A percentile compares a stretch with the other conserved stretches of the same genome.
Evolutionary conservation across 164 flowering plant species (phyloP).

Genomic region (Amborella trichopoda): DNA sequence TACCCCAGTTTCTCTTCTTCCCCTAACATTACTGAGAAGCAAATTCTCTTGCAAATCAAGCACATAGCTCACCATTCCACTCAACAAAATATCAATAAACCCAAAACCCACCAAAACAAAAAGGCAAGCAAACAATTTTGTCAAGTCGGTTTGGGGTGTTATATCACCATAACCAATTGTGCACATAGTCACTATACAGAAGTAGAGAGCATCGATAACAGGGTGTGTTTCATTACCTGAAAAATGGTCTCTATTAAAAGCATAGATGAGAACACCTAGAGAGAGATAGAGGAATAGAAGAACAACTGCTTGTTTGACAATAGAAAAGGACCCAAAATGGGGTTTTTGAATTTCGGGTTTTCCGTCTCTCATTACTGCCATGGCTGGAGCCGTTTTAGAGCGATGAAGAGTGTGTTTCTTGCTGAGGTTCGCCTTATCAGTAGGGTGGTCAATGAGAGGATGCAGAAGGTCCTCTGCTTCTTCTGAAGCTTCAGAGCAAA

Average conservation of each 20-base stretch:
- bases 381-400: constrained; percentile 86
- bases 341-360: constrained; percentile 24
- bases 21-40: constrained; percentile 33
- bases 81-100: constrained; percentile 77
- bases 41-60: constrained; percentile 88
- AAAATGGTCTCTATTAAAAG: constrained; percentile 34
- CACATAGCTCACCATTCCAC: constrained; percentile 86
- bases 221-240: constrained; percentile 57
- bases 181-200: constrained; percentile 98
- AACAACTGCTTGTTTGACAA: constrained; percentile 52
- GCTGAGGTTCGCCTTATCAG: too few relatives aligned
- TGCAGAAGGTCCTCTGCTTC: too few relatives aligned
- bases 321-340: constrained; percentile 22
- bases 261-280: constrained; percentile 60
- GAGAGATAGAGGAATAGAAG: constrained; percentile 53
- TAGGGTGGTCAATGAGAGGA: too few relatives aligned
- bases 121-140: constrained; percentile 75
- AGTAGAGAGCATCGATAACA: constrained; percentile 84
- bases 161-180: constrained; percentile 97
- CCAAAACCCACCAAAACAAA: constrained; percentile 93
- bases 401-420: too few relatives aligned
- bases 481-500: too few relatives aligned
- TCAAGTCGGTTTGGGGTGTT: constrained; percentile 42
- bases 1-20: too few relatives aligned
- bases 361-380: constrained; percentile 68